phyloP scores from a whole-genome alignment of 768 basidiomycete genomes.

The Pisolithus orientalis region DNA sequence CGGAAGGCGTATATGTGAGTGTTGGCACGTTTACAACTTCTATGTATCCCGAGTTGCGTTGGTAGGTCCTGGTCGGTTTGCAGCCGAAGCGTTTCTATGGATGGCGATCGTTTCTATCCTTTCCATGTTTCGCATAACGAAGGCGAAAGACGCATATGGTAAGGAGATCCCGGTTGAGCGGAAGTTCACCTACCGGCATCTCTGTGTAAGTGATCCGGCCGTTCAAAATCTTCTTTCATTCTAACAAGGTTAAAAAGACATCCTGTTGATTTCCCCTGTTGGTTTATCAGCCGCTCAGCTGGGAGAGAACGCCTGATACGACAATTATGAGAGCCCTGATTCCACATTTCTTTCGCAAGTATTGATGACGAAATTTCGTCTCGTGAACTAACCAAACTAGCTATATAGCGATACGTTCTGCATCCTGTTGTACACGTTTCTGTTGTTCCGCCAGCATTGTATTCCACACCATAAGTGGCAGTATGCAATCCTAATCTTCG shows the following conservation, averaged over 20 bases:
- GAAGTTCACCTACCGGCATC: constrained; percentile 19
- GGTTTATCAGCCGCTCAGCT: constrained; percentile 14
- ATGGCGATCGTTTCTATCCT: constrained; percentile 16
- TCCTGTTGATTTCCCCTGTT: constrained; percentile 18
- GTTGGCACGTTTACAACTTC: neutral
- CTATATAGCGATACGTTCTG: neutral
- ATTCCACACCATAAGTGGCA: neutral
- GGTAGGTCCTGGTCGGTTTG: constrained; percentile 18
- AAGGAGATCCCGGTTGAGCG: constrained; percentile 16
- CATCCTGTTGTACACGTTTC: neutral
- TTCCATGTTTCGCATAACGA: constrained; percentile 14
- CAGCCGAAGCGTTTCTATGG: constrained; percentile 19
- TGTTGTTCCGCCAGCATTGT: neutral
- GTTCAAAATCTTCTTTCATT: neutral
- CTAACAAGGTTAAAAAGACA: constrained; percentile 5
- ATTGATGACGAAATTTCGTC: neutral
- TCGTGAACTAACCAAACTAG: neutral
- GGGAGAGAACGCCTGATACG: constrained; percentile 5
- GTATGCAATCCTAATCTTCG: neutral
- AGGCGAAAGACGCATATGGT: constrained; percentile 16
- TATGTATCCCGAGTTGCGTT: neutral
- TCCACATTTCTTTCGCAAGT: too few relatives aligned
- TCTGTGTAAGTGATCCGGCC: constrained; percentile 8
- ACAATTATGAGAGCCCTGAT: neutral
- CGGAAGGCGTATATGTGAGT: constrained; percentile 20